Evolutionary conservation across 805 yeast genomes (phyloP), one percentile per base, ranked within the genome.

Genomic region (Vanderwaltozyma tropicalis): DNA sequence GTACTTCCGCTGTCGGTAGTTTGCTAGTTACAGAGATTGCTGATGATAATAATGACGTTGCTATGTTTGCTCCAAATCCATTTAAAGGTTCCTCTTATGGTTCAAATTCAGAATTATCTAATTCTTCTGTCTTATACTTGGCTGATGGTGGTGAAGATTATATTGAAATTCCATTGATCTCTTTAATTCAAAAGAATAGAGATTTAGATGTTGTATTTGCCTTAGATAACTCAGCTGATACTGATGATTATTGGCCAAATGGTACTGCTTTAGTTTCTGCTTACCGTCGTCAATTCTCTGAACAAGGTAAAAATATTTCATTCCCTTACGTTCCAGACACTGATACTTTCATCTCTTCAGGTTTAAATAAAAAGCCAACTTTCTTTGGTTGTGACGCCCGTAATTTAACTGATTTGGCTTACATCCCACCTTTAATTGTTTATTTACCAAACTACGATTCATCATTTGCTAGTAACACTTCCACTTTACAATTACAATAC

Each of bases 281-380:
- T 8, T 80, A 70, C 51, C 63, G 66, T 42, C 68, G 86, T 48
- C 85, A 79, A 59, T 77, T 75, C 43, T 48, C 47, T 25, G 13
- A 46, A 10, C 76, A 47, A 41, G 79, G 78, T 21, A 67, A 72
- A 47, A 74, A 75, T 35, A 74, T 83, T 22, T 64, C 79, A 4
- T 82, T 81, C 68, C 95, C 95, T 11, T 75, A 81, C 48, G 89
- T 86, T 38, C 95, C 95, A 13, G 88, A 76, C 53, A 61, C 55
- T 25, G 61, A 68, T 32, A 71, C 87, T 0, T 81, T 85, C 56
- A 52, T 73, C 25, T 68, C 69, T 41, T 49, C 63, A 45, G 80
- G 81, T 43, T 66, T 84, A 45, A 79, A 84, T 18, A 65, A 77
- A 12, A 70, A 63, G 41, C 95, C 95, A 33, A 68, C 79, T 1